These are phyloP conservation scores for Mycena metata DNA, from an alignment of 768 basidiomycete species.

Conservation along the genomic window DNA sequence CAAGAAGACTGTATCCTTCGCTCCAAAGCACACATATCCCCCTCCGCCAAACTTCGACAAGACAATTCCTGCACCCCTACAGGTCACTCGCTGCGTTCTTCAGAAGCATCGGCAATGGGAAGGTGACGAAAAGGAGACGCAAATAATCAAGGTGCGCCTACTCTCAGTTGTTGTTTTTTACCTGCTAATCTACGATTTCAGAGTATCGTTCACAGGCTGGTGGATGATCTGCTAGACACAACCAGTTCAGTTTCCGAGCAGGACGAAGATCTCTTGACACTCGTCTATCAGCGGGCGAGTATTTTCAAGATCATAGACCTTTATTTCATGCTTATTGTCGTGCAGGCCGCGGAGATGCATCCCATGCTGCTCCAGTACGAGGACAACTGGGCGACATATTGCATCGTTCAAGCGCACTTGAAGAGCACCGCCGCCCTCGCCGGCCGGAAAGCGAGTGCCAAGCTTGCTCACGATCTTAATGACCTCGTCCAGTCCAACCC, in stretches of 20 bases:
- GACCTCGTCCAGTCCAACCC: too few relatives aligned
- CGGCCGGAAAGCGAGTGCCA: background rate
- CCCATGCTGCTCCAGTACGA: constrained; percentile 22
- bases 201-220: constrained; percentile 16
- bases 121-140: constrained; percentile 1
- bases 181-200: constrained; percentile 25
- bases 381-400: constrained; percentile 24
- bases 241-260: constrained; percentile 23
- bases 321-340: constrained; percentile 13
- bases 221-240: constrained; percentile 27
- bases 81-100: constrained; percentile 2
- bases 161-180: constrained; percentile 8
- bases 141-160: constrained; percentile 21
- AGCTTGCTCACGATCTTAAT: too few relatives aligned
- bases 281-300: too few relatives aligned
- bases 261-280: too few relatives aligned
- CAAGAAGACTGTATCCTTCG: too few relatives aligned
- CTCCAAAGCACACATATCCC: constrained; percentile 20
- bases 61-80: background rate
- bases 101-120: constrained; percentile 9
- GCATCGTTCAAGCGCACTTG: constrained; percentile 29
- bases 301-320: constrained; percentile 13
- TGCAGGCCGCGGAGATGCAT: constrained; percentile 24
- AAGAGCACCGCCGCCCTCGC: constrained; percentile 23
- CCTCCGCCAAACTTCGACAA: constrained; percentile 20